Evolutionary conservation across 148 eudicot genomes (phyloP).

Genomic region (Simmondsia chinensis): DNA sequence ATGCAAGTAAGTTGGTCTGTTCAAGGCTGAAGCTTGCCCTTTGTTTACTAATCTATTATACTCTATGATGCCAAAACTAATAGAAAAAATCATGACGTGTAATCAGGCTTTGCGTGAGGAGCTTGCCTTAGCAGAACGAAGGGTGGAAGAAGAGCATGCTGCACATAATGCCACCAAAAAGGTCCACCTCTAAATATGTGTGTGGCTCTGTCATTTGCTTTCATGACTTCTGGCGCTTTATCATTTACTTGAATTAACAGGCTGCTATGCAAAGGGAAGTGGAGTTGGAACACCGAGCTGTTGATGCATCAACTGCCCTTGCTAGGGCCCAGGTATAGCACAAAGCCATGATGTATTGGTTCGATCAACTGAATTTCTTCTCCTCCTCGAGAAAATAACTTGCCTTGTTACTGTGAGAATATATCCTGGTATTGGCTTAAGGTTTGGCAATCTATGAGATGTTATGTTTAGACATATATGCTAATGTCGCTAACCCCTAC

Average conservation of each 20-base stretch:
- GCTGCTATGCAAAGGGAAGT: conserved; percentile 98
- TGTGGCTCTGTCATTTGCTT: not conserved
- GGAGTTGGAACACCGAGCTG: conserved; percentile 88
- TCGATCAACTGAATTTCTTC: not conserved
- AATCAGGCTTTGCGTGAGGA: conserved; percentile 88
- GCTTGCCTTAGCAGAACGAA: conserved; percentile 78
- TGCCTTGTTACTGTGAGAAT: too few species aligned
- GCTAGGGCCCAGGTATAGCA: conserved; percentile 81
- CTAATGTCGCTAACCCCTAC: too few species aligned
- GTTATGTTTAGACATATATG: too few species aligned
- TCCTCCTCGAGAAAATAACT: too few species aligned
- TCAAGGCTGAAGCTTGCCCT: not conserved
- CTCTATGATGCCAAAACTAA: not conserved
- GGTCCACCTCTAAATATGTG: conserved; percentile 25
- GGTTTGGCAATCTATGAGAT: too few species aligned
- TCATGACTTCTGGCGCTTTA: conserved; percentile 1
- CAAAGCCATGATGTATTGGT: conserved; percentile 7
- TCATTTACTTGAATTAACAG: conserved; percentile 29
- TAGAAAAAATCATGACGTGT: conserved; percentile 1
- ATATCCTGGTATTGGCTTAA: too few species aligned
- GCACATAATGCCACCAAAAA: conserved; percentile 91
- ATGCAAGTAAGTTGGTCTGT: conserved; percentile 76
- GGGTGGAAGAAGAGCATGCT: conserved; percentile 92
- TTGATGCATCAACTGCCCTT: conserved; percentile 87
- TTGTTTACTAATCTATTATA: too few species aligned